Evolutionary conservation across 2,329 filamentous ascomycete species (phyloP).

Genomic region (Aspergillus sp.): DNA sequence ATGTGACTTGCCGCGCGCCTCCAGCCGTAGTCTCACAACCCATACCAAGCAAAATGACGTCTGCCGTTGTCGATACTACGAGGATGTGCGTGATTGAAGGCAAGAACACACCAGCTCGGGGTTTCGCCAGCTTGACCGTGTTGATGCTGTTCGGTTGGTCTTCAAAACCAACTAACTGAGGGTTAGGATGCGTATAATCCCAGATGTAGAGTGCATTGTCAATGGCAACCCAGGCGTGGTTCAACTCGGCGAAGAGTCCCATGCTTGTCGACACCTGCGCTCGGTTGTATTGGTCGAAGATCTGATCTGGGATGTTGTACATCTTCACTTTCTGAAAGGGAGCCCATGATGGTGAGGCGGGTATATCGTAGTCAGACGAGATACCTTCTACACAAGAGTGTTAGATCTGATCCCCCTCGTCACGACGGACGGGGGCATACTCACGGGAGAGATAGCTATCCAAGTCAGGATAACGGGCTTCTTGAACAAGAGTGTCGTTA

Average conservation of each 20-base stretch:
- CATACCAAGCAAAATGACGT: constrained; percentile 85
- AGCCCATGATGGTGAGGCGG: constrained; percentile 69
- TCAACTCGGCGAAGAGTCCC: constrained; percentile 91
- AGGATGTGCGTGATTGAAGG: constrained; percentile 82
- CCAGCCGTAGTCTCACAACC: constrained; percentile 64
- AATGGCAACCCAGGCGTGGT: constrained; percentile 93
- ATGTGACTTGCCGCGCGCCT: constrained; percentile 70
- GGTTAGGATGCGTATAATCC: constrained; percentile 94
- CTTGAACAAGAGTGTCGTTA: constrained; percentile 73
- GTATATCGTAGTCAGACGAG: constrained; percentile 88
- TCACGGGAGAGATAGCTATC: constrained; percentile 86
- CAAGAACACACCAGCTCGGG: constrained; percentile 85
- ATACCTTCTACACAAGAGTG: constrained; percentile 66
- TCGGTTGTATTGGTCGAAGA: constrained; percentile 89
- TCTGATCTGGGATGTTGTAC: constrained; percentile 86
- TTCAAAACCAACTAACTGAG: constrained; percentile 88
- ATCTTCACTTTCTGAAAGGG: constrained; percentile 86
- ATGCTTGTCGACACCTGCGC: constrained; percentile 87
- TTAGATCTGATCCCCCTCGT: constrained; percentile 25
- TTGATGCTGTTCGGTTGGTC: constrained; percentile 86
- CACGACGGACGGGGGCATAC: constrained; percentile 40
- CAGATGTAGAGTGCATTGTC: constrained; percentile 96
- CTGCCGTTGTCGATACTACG: constrained; percentile 80
- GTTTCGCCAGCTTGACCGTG: constrained; percentile 82
- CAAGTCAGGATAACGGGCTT: constrained; percentile 82